Conservation (phyloP, 148 eudicot species). For the Salicornia ramosissima region DNA sequence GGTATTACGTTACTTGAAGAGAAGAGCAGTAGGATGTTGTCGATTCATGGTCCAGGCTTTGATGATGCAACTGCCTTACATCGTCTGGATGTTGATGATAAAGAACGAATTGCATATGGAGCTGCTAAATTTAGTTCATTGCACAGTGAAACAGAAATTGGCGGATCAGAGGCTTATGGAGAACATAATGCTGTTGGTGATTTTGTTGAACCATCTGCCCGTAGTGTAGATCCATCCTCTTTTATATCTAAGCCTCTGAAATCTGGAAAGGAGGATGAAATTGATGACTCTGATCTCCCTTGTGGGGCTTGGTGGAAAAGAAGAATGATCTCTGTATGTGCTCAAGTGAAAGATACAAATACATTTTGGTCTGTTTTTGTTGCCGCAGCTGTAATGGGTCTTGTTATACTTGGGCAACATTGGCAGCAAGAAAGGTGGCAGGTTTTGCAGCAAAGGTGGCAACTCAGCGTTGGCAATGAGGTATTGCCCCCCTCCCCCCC, state of each 20-base stretch:
- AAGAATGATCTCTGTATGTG: conserved; percentile 49
- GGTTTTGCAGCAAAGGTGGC: conserved; percentile 62
- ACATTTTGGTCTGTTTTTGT: conserved; percentile 74
- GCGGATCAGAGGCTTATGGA: conserved; percentile 20
- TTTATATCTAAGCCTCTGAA: conserved; percentile 24
- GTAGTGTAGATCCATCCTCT: conserved; percentile 30
- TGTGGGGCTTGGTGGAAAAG: conserved; percentile 87
- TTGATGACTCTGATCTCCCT: conserved; percentile 52
- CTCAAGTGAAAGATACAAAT: conserved; percentile 78
- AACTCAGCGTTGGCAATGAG: conserved; percentile 50
- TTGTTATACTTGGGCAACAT: conserved; percentile 68
- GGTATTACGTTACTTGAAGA: conserved; percentile 34
- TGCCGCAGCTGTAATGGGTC: conserved; percentile 94
- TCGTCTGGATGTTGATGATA: conserved; percentile 31
- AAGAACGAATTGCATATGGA: conserved; percentile 41
- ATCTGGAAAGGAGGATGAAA: conserved; percentile 33
- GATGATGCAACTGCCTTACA: conserved; percentile 30
- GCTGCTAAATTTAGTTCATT: conserved; percentile 25
- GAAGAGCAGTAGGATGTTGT: conserved; percentile 29
- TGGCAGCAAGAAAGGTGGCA: conserved; percentile 83
- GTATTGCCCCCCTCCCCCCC: too few relatives aligned
- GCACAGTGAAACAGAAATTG: conserved; percentile 21
- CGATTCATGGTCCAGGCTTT: conserved; percentile 37
- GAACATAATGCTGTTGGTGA: conserved; percentile 30
- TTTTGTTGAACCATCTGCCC: conserved; percentile 35